Conservation (phyloP, 2,329 filamentous ascomycete genomes). For the Hymenotorrendiella dingleyae region DNA sequence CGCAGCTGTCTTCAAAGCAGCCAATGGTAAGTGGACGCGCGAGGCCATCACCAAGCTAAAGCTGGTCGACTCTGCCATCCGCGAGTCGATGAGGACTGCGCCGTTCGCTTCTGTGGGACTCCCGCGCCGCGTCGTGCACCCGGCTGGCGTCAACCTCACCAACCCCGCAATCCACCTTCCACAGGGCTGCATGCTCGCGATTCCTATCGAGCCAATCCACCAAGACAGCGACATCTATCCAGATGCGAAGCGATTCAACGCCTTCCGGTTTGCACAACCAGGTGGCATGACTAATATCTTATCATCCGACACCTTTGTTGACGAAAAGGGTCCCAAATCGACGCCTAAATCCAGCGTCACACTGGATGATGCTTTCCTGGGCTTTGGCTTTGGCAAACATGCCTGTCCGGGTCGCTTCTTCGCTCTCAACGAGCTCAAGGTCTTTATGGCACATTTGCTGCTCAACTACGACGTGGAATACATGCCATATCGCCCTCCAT, state of each 20-base stretch:
- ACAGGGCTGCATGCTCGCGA: neutral
- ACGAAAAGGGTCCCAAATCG: neutral
- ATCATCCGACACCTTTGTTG: too few species aligned
- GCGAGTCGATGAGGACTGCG: constrained; percentile 6
- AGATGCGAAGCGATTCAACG: neutral
- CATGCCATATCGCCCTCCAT: neutral
- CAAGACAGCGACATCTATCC: constrained; percentile 2
- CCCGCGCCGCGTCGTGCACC: neutral
- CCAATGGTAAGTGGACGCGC: constrained; percentile 1
- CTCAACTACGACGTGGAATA: constrained; percentile 1
- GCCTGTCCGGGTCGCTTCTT: constrained; percentile 26
- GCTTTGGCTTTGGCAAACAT: constrained; percentile 22
- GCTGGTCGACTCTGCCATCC: constrained; percentile 3
- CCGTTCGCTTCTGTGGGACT: neutral
- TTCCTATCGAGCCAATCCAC: constrained; percentile 1
- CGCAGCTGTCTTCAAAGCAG: neutral
- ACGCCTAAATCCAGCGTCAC: neutral
- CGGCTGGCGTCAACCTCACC: neutral
- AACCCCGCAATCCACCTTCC: neutral
- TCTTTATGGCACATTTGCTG: constrained; percentile 12
- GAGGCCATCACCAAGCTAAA: constrained; percentile 1
- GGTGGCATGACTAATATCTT: neutral
- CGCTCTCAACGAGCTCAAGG: constrained; percentile 20
- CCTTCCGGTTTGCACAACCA: constrained; percentile 1
- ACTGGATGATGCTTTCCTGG: constrained; percentile 2